Conservation (phyloP, 2,329 filamentous ascomycete genomes). For the Penicillium sp. region DNA sequence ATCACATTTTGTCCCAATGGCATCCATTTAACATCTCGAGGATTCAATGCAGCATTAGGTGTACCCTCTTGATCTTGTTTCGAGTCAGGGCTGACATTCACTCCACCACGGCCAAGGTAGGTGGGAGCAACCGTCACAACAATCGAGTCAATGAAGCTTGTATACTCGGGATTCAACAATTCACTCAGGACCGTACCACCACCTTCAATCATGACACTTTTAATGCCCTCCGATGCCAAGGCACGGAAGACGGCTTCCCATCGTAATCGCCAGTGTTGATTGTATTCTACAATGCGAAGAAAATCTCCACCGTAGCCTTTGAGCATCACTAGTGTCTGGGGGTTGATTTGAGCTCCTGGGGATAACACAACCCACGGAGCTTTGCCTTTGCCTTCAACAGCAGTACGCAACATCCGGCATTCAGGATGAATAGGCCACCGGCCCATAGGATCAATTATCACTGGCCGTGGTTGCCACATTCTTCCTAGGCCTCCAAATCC, state of each 20-base stretch:
- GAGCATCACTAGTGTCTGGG: slow-evolving; percentile 45
- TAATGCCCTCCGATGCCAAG: slow-evolving; percentile 59
- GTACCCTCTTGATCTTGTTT: slow-evolving; percentile 50
- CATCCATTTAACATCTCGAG: slow-evolving; percentile 68
- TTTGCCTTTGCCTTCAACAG: slow-evolving; percentile 62
- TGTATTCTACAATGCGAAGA: slow-evolving; percentile 39
- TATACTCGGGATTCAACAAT: slow-evolving; percentile 62
- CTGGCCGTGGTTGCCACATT: slow-evolving; percentile 68
- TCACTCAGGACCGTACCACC: slow-evolving; percentile 80
- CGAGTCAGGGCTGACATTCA: slow-evolving; percentile 70
- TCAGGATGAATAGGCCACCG: slow-evolving; percentile 64
- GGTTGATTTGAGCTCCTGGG: slow-evolving; percentile 44
- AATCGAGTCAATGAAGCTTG: slow-evolving; percentile 67
- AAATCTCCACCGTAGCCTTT: slow-evolving; percentile 49
- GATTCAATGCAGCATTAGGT: slow-evolving; percentile 60
- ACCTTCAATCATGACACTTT: slow-evolving; percentile 89
- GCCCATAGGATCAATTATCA: slow-evolving; percentile 76
- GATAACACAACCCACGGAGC: slow-evolving; percentile 70
- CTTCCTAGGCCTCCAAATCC: slow-evolving; percentile 54
- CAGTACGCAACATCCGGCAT: slow-evolving; percentile 65
- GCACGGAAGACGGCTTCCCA: slow-evolving; percentile 65
- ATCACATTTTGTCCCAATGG: slow-evolving; percentile 81
- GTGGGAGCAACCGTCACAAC: slow-evolving; percentile 87
- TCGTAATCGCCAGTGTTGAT: slow-evolving; percentile 48
- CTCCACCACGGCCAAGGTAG: slow-evolving; percentile 81